Evolutionary conservation across 345 rosid species (phyloP).

Genomic region (Eutrema yunnanense): DNA sequence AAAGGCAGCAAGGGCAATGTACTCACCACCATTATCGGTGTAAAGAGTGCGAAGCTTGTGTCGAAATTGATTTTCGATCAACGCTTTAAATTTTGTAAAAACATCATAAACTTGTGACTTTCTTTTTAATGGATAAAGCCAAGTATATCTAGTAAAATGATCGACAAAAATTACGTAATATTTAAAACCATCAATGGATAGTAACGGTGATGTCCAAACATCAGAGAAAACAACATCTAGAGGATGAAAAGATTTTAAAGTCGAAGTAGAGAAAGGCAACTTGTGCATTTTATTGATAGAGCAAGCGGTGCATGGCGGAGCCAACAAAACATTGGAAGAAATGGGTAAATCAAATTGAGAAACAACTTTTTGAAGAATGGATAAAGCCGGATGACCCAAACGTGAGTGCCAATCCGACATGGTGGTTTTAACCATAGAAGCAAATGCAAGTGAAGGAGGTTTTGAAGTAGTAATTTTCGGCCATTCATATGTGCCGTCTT

Average conservation of each 20-base stretch:
- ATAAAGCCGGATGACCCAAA: no score
- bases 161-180: neutral
- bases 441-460: no score
- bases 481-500: no score
- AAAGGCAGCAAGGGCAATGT: neutral
- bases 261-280: neutral
- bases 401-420: no score
- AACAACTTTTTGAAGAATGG: no score
- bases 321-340: no score
- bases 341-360: no score
- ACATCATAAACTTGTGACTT: neutral
- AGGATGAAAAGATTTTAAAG: neutral
- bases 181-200: neutral
- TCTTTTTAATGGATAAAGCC: neutral
- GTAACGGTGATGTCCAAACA: neutral
- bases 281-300: neutral
- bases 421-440: no score
- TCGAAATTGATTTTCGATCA: neutral
- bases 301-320: neutral
- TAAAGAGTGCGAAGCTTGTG: neutral
- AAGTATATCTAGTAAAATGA: neutral
- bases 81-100: neutral
- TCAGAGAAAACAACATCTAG: neutral
- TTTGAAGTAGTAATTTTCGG: no score
- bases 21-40: neutral